A percentile compares a stretch with the other conserved stretches of the same genome.
Conservation (phyloP, 768 basidiomycete genomes). For the Phaffia australis region DNA sequence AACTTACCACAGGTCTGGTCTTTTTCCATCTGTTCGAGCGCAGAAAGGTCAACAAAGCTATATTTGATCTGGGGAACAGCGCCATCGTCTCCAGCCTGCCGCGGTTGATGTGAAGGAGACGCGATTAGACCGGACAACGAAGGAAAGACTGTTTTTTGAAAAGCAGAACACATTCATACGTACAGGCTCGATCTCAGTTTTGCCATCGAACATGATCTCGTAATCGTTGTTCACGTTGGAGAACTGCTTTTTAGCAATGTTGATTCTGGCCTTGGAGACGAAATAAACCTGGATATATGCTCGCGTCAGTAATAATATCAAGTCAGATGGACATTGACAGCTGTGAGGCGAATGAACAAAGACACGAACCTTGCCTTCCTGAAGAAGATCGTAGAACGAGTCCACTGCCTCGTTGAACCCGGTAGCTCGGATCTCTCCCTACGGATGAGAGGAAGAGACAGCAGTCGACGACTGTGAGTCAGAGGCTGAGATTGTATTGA, state of each 20-base stretch:
- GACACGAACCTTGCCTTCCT: conserved; percentile 58
- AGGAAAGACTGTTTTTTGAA: not conserved
- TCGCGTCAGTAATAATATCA: not conserved
- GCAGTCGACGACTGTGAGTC: not conserved
- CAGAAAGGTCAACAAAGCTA: conserved; percentile 58
- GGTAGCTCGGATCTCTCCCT: conserved; percentile 65
- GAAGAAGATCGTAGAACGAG: conserved; percentile 65
- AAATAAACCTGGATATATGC: conserved; percentile 53
- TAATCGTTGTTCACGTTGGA: conserved; percentile 82
- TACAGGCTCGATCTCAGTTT: conserved; percentile 74
- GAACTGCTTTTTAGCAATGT: conserved; percentile 95
- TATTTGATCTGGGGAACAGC: conserved; percentile 74
- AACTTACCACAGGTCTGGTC: conserved; percentile 70
- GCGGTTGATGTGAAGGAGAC: not conserved
- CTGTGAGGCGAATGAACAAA: not conserved
- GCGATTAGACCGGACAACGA: not conserved
- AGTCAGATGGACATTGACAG: not conserved
- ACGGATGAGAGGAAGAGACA: conserved; percentile 29
- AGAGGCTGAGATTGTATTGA: not conserved
- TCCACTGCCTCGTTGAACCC: conserved; percentile 81
- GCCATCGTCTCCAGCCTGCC: conserved; percentile 64
- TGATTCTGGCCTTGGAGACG: conserved; percentile 79
- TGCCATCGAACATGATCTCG: conserved; percentile 72
- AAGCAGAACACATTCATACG: not conserved
- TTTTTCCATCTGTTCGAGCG: conserved; percentile 55